Percentiles rank a stretch among this genome's conserved stretches.
Evolutionary conservation across 2,329 filamentous ascomycete species (phyloP).

Genomic region (Pyricularia pennisetigena): DNA sequence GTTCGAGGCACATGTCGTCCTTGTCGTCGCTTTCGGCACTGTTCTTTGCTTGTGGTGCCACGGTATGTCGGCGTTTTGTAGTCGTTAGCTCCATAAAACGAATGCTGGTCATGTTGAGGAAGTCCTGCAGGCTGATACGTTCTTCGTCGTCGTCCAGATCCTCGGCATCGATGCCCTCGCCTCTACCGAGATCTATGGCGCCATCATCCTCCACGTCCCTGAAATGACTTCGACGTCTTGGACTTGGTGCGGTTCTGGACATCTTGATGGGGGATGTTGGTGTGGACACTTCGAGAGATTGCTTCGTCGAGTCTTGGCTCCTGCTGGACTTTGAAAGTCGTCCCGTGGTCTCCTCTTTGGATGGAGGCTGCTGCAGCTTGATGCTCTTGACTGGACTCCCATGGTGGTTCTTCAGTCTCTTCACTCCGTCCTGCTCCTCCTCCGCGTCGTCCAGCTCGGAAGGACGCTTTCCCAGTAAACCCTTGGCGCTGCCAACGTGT

Average conservation of each 20-base stretch:
- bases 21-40: slow-evolving; percentile 24
- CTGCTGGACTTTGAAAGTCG: slow-evolving; percentile 27
- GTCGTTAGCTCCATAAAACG: slow-evolving; percentile 98
- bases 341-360: slow-evolving; percentile 56
- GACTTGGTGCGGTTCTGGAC: slow-evolving; percentile 36
- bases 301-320: slow-evolving; percentile 17
- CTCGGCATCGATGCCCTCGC: not conserved
- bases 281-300: slow-evolving; percentile 20
- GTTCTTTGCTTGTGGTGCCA: slow-evolving; percentile 40
- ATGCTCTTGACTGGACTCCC: slow-evolving; percentile 70
- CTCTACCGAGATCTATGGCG: not conserved
- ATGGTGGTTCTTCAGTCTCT: slow-evolving; percentile 62
- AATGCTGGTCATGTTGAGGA: slow-evolving; percentile 90
- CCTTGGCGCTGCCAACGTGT: slow-evolving; percentile 63
- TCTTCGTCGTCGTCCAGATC: slow-evolving; percentile 42
- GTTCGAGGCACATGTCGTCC: slow-evolving; percentile 55
- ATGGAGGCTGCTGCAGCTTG: slow-evolving; percentile 57
- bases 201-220: slow-evolving; percentile 37
- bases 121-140: slow-evolving; percentile 77
- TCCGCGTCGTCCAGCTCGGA: slow-evolving; percentile 58
- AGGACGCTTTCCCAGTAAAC: slow-evolving; percentile 65
- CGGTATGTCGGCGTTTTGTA: slow-evolving; percentile 82
- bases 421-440: slow-evolving; percentile 50
- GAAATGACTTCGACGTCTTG: slow-evolving; percentile 45
- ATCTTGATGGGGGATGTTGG: slow-evolving; percentile 40